Conservation (phyloP, 1,284 basidiomycete species). For the Pseudozyma thailandica region DNA sequence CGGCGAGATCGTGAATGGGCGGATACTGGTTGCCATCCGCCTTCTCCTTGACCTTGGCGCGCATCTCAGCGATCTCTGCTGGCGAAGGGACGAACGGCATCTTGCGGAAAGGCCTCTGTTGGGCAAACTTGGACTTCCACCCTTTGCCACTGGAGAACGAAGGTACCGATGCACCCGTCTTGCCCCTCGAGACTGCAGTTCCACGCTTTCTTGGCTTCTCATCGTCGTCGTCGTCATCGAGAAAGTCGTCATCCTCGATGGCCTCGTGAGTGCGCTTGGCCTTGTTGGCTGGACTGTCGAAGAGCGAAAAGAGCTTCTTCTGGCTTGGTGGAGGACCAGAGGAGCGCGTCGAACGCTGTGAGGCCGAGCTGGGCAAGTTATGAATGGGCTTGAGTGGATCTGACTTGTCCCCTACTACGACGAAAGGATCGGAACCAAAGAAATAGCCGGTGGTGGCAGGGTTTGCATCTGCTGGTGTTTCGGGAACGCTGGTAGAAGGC, state of each 20-base stretch:
- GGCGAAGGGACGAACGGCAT: conserved; percentile 45
- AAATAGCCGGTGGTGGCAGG: conserved; percentile 16
- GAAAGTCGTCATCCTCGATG: conserved; percentile 28
- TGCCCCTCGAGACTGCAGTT: conserved; percentile 5
- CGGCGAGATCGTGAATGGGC: conserved; percentile 80
- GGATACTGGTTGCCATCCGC: conserved; percentile 70
- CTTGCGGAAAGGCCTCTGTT: conserved; percentile 27
- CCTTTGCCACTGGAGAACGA: conserved; percentile 40
- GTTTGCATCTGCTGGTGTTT: conserved; percentile 32
- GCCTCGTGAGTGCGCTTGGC: conserved; percentile 9
- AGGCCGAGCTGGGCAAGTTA: conserved; percentile 17
- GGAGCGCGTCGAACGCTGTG: conserved; percentile 30
- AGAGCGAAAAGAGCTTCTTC: conserved; percentile 33
- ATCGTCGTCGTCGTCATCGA: conserved; percentile 26
- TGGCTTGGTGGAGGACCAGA: conserved; percentile 1
- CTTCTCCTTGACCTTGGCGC: conserved; percentile 30
- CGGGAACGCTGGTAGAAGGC: conserved; percentile 24
- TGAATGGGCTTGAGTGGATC: conserved; percentile 14
- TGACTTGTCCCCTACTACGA: conserved; percentile 15
- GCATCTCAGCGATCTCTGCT: conserved; percentile 17
- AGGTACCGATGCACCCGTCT: conserved; percentile 7
- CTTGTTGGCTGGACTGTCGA: conserved; percentile 13
- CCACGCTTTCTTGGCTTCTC: conserved; percentile 19
- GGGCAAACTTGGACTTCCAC: conserved; percentile 45
- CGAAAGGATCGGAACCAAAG: conserved; percentile 34